Conservation (phyloP, 768 basidiomycete species). For the Suillus bovinus region DNA sequence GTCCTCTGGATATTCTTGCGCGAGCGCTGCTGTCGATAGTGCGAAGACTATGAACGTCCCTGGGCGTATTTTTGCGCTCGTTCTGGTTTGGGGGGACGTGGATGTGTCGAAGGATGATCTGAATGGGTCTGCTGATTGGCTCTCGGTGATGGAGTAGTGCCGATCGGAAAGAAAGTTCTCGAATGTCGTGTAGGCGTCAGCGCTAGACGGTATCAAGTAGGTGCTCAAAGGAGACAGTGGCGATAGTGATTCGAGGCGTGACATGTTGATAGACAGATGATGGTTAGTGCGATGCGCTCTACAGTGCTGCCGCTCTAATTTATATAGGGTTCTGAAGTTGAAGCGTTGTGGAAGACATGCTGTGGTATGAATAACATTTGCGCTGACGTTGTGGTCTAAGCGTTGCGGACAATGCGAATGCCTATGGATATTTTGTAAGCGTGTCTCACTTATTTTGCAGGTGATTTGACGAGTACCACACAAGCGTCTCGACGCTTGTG, state of each 20-base stretch:
- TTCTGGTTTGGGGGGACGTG: not conserved
- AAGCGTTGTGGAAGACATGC: not conserved
- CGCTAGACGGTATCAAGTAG: not conserved
- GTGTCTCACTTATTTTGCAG: not conserved
- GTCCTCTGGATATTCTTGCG: conserved; percentile 6
- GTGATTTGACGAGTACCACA: not conserved
- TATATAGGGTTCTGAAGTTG: not conserved
- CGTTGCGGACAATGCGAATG: not conserved
- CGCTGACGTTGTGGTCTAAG: not conserved
- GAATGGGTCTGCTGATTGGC: not conserved
- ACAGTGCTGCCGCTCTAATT: not conserved
- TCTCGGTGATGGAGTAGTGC: not conserved
- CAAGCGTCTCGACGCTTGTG: not conserved
- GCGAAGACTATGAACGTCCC: conserved; percentile 19
- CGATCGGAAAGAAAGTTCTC: not conserved
- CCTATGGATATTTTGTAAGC: not conserved
- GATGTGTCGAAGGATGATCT: not conserved
- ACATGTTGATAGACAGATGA: not conserved
- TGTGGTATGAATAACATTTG: not conserved
- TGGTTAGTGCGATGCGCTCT: not conserved
- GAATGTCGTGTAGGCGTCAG: not conserved
- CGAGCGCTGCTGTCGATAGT: conserved; percentile 16
- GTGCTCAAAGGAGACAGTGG: not conserved
- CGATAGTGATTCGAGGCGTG: not conserved
- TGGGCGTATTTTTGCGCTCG: conserved; percentile 4